phyloP scores from a whole-genome alignment of 75 land plant genomes.

The Cupressus sempervirens region DNA sequence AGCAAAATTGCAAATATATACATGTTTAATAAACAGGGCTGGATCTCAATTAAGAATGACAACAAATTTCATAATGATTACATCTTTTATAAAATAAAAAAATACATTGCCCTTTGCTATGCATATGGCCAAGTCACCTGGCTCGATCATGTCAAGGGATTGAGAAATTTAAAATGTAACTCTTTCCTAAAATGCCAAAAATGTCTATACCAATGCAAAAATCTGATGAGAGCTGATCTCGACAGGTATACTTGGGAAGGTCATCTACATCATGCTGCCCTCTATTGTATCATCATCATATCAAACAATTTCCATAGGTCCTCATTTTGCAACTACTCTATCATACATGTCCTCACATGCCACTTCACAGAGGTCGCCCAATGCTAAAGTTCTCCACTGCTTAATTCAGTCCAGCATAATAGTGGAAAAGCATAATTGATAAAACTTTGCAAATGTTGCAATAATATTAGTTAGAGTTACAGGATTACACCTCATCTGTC shows the following conservation, averaged over 20 bases:
- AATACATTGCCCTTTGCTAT: not conserved
- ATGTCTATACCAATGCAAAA: not conserved
- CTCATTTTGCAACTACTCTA: not conserved
- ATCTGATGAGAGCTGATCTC: not conserved
- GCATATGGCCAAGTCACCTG: not conserved
- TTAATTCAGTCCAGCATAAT: not conserved
- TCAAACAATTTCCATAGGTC: not conserved
- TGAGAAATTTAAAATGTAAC: not conserved
- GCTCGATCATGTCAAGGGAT: not conserved
- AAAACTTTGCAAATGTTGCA: not conserved
- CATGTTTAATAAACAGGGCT: not conserved
- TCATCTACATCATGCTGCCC: not conserved
- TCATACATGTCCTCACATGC: not conserved
- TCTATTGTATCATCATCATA: not conserved
- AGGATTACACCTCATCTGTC: not conserved
- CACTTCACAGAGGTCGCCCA: not conserved
- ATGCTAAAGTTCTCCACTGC: not conserved
- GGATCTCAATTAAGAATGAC: not conserved
- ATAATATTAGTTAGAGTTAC: not conserved
- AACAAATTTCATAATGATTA: not conserved
- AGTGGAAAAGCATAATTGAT: not conserved
- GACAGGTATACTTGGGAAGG: not conserved
- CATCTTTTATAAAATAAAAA: not conserved
- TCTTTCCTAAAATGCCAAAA: too few species aligned
- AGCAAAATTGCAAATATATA: not conserved